Conservation (phyloP, 139 green algal species). For the Chlamydomonas eustigma region DNA sequence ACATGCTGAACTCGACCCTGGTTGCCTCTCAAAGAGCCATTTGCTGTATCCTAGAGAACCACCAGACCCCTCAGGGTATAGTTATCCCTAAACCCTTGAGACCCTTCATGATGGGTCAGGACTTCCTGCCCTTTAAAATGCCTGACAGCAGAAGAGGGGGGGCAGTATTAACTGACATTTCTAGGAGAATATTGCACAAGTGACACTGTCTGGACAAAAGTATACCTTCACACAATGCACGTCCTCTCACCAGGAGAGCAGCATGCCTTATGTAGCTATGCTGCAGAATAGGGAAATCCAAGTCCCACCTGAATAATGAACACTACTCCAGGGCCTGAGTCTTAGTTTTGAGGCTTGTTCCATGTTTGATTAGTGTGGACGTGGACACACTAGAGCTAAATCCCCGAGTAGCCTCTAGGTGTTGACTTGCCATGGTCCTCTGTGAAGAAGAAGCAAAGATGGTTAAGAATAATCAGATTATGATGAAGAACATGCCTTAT, state of each 20-base stretch:
- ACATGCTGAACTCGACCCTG: conserved; percentile 98
- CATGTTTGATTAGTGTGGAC: background rate
- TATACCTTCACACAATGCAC: too few species aligned
- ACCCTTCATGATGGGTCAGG: conserved; percentile 88
- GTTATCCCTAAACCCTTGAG: conserved; percentile 43
- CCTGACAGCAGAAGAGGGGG: too few species aligned
- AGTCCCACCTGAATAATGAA: too few species aligned
- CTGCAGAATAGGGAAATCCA: too few species aligned
- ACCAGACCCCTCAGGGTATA: conserved; percentile 79
- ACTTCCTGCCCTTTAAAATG: conserved; percentile 95
- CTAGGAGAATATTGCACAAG: too few species aligned
- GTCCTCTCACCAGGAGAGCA: too few species aligned
- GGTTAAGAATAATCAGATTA: background rate
- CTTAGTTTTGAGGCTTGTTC: background rate
- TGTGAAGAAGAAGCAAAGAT: background rate
- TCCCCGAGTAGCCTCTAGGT: background rate
- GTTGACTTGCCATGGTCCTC: background rate
- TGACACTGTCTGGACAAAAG: too few species aligned
- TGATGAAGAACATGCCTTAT: too few species aligned
- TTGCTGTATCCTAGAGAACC: conserved; percentile 97
- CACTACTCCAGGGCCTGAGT: background rate
- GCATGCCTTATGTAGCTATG: too few species aligned
- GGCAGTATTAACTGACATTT: too few species aligned
- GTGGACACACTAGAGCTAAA: background rate
- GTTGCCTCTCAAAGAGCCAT: conserved; percentile 93